Conservation (phyloP, 306 rosid species). For the Quercus dentata region DNA sequence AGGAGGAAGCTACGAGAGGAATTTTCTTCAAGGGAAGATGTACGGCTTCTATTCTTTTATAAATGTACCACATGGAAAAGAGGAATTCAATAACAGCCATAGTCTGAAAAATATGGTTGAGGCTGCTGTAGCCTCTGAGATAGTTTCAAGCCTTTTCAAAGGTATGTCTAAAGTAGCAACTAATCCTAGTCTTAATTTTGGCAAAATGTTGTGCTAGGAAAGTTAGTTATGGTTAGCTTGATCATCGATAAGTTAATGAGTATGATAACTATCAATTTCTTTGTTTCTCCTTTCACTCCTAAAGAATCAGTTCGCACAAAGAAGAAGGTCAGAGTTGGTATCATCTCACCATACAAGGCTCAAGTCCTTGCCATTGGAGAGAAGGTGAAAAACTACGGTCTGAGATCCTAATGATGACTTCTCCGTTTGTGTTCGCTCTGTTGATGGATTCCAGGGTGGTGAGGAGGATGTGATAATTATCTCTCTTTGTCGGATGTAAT, state of each 20-base stretch:
- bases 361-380: conserved; percentile 30
- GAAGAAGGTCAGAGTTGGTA: conserved; percentile 27
- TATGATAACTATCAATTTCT: neutral
- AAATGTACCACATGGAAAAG: conserved; percentile 31
- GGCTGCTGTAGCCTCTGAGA: conserved; percentile 26
- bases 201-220: neutral
- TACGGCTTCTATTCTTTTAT: conserved; percentile 28
- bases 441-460: conserved; percentile 50
- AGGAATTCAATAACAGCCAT: conserved; percentile 6
- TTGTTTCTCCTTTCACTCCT: neutral
- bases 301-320: conserved; percentile 12
- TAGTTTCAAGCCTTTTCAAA: conserved; percentile 30
- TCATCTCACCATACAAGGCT: conserved; percentile 48
- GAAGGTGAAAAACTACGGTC: conserved; percentile 9
- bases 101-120: conserved; percentile 33
- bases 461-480: conserved; percentile 45
- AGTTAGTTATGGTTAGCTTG: neutral
- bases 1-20: conserved; percentile 5
- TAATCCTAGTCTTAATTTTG: neutral
- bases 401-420: neutral
- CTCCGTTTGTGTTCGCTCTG: conserved; percentile 27
- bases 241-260: neutral
- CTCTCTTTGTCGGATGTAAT: conserved; percentile 33
- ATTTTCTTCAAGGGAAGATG: conserved; percentile 27
- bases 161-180: conserved; percentile 5